phyloP scores from a whole-genome alignment of 352 stramenopile species.

The Detonula confervacea region DNA sequence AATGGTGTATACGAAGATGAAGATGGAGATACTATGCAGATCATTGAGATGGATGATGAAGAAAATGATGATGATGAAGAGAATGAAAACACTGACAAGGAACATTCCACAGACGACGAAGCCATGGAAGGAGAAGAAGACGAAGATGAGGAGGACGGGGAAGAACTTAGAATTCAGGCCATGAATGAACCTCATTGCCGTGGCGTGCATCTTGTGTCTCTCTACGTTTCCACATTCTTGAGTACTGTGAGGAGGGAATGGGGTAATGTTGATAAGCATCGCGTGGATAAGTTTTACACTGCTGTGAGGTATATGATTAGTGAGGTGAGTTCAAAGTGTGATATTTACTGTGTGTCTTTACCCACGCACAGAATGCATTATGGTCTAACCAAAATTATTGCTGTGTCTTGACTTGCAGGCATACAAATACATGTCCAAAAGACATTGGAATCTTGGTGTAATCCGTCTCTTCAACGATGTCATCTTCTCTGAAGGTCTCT shows the following conservation, averaged over 20 bases:
- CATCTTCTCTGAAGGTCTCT: slow-evolving; percentile 81
- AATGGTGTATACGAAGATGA: slow-evolving; percentile 44
- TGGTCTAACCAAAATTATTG: too few species aligned
- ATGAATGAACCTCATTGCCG: slow-evolving; percentile 66
- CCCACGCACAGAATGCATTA: too few species aligned
- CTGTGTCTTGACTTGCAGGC: too few species aligned
- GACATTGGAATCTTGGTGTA: slow-evolving; percentile 84
- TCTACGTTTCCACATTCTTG: slow-evolving; percentile 83
- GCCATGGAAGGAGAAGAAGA: slow-evolving; percentile 40
- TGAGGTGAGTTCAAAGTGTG: slow-evolving; percentile 54
- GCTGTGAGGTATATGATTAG: slow-evolving; percentile 75
- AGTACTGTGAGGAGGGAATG: slow-evolving; percentile 80
- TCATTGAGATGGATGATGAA: slow-evolving; percentile 37
- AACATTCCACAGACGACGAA: slow-evolving; percentile 40
- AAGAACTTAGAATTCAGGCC: slow-evolving; percentile 46
- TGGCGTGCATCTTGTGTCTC: slow-evolving; percentile 67
- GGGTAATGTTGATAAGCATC: slow-evolving; percentile 86
- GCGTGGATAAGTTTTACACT: slow-evolving; percentile 87
- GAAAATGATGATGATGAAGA: slow-evolving; percentile 47
- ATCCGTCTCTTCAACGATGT: slow-evolving; percentile 85
- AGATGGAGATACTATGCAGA: too few species aligned
- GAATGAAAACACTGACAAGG: slow-evolving; percentile 31
- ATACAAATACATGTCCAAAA: slow-evolving; percentile 84
- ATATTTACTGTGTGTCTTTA: slow-evolving; percentile 8
- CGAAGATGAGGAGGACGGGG: slow-evolving; percentile 42